Evolutionary conservation across 2,329 filamentous ascomycete species (phyloP), one percentile per base, ranked within the genome.

Genomic region (Cryoendolithus antarcticus): DNA sequence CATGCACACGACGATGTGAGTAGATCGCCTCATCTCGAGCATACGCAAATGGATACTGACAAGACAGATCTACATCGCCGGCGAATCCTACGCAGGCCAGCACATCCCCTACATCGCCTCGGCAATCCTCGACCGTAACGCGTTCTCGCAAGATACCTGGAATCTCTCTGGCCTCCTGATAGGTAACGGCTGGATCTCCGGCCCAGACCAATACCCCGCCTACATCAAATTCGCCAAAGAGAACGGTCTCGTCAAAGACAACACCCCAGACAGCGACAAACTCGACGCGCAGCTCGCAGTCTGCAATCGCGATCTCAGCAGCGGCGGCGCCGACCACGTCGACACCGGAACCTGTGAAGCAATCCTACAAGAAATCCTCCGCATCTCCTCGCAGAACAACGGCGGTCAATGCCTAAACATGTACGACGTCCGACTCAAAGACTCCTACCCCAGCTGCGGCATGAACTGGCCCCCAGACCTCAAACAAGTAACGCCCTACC

Each of bases 381-480:
- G 70, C 24, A 59, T 77, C 84, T 2, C 47, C 44, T 28, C 27
- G 13, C 64, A 69, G 42, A 69, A 73, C 38, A 66, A 65, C 29
- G 66, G 65, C 9, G 66, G 69, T 12, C 61, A 72, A 40, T 98
- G 93, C 61, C 61, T 79, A 58, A 99, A 98, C 65, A 95, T 96
- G 85, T 99, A 99, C 61, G 91, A 99, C 59, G 74, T 96, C 38
- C 84, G 89, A 34, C 71, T 95, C 34, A 78, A 70, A 47, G 91
- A 98, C 61, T 66, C 66, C 5, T 86, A 75, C 60, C 82, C 84
- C 4, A 81, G 80, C 46, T 98, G 91, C 60, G 91, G 91, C 49
- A 94, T 94, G 88, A 89, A 86, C 65, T 98, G 93, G 93, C 91
- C 91, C 27, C 82, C 86, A 47, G 91, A 98, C 62, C 69, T 98